Evolutionary conservation across 2,329 filamentous ascomycete genomes (phyloP), one percentile per base, ranked within the genome.

Genomic region (Rhytidhysteron rufulum): DNA sequence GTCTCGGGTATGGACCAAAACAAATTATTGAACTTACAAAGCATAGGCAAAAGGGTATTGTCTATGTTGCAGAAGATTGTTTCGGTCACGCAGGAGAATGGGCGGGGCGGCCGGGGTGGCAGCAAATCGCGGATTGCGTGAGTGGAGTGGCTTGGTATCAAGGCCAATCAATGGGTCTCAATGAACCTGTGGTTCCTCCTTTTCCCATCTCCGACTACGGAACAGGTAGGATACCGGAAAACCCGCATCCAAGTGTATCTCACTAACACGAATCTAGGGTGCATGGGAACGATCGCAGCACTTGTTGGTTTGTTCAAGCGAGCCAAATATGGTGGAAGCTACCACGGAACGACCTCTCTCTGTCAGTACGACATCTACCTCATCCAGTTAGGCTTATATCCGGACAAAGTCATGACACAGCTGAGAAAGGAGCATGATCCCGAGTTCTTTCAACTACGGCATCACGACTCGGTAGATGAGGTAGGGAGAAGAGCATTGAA

Each of bases 61-160:
- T 87, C 5, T 85, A 85, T 51, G 80, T 86, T 6, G 75, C 78
- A 24, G 83, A 88, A 59, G 82, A 87, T 57, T 87, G 83, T 57
- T 87, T 86, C 50, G 84, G 84, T 1, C 80, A 77, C 24, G 66
- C 74, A 21, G 78, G 75, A 5, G 78, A 82, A 43, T 86, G 82
- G 83, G 73, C 77, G 1, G 63, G 67, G 6, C 71, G 83, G 3
- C 77, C 81, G 4, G 83, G 83, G 5, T 87, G 83, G 83, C 83
- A 85, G 54, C 82, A 85, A 50, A 85, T 85, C 49, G 82, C 82
- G 13, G 83, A 86, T 56, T 83, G 75, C 40, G 81, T 73, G 59
- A 75, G 75, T 42, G 78, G 78, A 4, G 65, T 80, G 3, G 77
- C 78, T 0, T 81, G 77, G 76, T 74, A 71, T n/a, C 80, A 83